phyloP scores from a whole-genome alignment of 371 early-diverging fungal genomes.

The Dichotomocladium elegans region DNA sequence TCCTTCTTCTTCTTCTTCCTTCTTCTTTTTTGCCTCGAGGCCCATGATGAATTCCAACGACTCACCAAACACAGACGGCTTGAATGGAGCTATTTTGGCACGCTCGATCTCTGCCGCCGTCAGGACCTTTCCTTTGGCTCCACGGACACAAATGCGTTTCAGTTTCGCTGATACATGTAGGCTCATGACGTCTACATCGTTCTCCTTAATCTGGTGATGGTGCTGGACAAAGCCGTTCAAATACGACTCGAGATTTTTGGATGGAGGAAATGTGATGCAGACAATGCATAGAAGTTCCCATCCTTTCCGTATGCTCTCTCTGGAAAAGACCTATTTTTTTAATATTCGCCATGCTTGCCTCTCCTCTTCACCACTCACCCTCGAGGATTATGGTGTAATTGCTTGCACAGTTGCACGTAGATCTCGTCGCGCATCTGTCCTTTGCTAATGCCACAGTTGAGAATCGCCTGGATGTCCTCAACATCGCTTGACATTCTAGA shows the following conservation, averaged over 20 bases:
- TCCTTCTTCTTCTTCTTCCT: too few relatives aligned
- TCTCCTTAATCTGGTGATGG: slow-evolving; percentile 31
- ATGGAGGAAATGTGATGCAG: slow-evolving; percentile 87
- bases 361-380: slow-evolving; percentile 32
- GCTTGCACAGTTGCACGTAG: slow-evolving; percentile 92
- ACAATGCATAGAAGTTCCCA: slow-evolving; percentile 88
- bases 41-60: slow-evolving; percentile 81
- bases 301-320: slow-evolving; percentile 75
- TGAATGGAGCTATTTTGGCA: slow-evolving; percentile 84
- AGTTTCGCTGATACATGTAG: slow-evolving; percentile 63
- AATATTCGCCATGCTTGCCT: not conserved
- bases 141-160: slow-evolving; percentile 66
- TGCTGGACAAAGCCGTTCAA: slow-evolving; percentile 77
- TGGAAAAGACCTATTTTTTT: slow-evolving; percentile 2
- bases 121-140: slow-evolving; percentile 80
- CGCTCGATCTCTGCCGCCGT: slow-evolving; percentile 78
- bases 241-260: slow-evolving; percentile 86
- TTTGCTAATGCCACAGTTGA: slow-evolving; percentile 70
- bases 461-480: slow-evolving; percentile 71
- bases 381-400: slow-evolving; percentile 80
- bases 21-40: too few relatives aligned
- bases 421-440: slow-evolving; percentile 91
- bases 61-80: slow-evolving; percentile 90
- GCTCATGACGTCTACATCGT: slow-evolving; percentile 54
- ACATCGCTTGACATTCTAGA: slow-evolving; percentile 26